Conservation (phyloP, 1,139 yeast genomes). For the Tardiomyces depauwii region DNA sequence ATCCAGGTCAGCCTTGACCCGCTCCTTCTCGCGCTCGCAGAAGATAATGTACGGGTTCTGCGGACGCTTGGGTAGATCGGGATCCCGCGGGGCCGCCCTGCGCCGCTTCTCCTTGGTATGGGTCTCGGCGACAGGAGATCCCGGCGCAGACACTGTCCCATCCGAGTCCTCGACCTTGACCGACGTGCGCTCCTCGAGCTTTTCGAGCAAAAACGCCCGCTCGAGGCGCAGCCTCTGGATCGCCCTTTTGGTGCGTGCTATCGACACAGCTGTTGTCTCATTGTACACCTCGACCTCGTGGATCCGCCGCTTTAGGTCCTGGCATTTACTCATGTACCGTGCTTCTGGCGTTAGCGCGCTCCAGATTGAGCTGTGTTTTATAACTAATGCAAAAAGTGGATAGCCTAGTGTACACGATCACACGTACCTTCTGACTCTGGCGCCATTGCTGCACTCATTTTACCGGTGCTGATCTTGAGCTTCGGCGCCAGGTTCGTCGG, state of each 20-base stretch:
- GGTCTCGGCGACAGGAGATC: not conserved
- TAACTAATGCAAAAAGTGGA: no score
- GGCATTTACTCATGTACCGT: slow-evolving; percentile 47
- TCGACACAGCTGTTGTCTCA: slow-evolving; percentile 65
- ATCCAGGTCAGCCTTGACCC: slow-evolving; percentile 46
- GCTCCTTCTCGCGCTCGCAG: slow-evolving; percentile 78
- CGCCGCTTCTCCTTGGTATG: not conserved
- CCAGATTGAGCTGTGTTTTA: no score
- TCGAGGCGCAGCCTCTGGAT: slow-evolving; percentile 75
- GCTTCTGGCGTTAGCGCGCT: slow-evolving; percentile 15
- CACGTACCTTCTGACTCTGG: no score
- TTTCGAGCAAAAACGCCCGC: slow-evolving; percentile 66
- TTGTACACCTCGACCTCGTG: slow-evolving; percentile 69
- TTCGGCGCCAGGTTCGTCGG: no score
- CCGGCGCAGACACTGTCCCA: slow-evolving; percentile 1
- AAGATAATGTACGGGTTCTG: slow-evolving; percentile 81
- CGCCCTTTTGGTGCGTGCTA: slow-evolving; percentile 66
- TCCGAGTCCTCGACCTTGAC: slow-evolving; percentile 1
- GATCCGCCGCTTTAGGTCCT: slow-evolving; percentile 61
- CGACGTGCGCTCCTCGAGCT: slow-evolving; percentile 44
- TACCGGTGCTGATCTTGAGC: no score
- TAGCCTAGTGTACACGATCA: no score
- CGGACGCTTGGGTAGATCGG: slow-evolving; percentile 78
- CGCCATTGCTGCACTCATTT: no score
- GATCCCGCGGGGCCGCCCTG: slow-evolving; percentile 45